phyloP scores from a whole-genome alignment of 805 yeast genomes.

The Tetrapisispora phaffii region DNA sequence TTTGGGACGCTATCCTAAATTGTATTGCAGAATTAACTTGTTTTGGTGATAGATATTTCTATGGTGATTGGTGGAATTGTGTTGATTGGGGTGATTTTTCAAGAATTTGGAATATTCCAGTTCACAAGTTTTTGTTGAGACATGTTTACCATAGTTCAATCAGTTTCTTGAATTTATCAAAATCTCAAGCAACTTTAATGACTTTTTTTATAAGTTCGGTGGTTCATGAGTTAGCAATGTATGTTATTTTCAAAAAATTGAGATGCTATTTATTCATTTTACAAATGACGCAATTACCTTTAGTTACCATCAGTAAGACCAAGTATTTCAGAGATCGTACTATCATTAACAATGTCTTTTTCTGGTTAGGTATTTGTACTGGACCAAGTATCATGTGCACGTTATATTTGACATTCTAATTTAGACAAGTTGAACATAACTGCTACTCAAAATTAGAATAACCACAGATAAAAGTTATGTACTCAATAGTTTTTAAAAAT shows the following conservation, averaged over 20 bases:
- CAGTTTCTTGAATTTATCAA: conserved; percentile 59
- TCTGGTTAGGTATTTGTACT: conserved; percentile 84
- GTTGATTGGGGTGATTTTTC: conserved; percentile 89
- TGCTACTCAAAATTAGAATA: background rate
- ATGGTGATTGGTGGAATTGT: conserved; percentile 97
- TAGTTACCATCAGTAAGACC: conserved; percentile 54
- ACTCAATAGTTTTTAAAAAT: background rate
- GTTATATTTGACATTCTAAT: conserved; percentile 63
- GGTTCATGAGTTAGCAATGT: conserved; percentile 91
- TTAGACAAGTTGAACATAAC: background rate
- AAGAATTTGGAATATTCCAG: conserved; percentile 90
- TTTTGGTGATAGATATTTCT: conserved; percentile 86
- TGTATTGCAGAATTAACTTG: conserved; percentile 79
- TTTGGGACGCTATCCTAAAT: conserved; percentile 92
- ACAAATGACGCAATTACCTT: conserved; percentile 84
- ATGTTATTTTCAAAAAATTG: conserved; percentile 64
- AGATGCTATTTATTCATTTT: conserved; percentile 71
- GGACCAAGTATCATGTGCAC: conserved; percentile 89
- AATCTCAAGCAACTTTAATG: conserved; percentile 57
- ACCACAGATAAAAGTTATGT: background rate
- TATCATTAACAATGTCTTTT: conserved; percentile 66
- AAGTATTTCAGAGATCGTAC: conserved; percentile 45
- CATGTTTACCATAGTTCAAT: conserved; percentile 92
- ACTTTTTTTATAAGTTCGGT: conserved; percentile 73
- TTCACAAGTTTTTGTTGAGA: conserved; percentile 75